These are phyloP conservation scores for Gardenia jasminoides DNA, from an alignment of 257 asterid genomes.

Conservation along the genomic window DNA sequence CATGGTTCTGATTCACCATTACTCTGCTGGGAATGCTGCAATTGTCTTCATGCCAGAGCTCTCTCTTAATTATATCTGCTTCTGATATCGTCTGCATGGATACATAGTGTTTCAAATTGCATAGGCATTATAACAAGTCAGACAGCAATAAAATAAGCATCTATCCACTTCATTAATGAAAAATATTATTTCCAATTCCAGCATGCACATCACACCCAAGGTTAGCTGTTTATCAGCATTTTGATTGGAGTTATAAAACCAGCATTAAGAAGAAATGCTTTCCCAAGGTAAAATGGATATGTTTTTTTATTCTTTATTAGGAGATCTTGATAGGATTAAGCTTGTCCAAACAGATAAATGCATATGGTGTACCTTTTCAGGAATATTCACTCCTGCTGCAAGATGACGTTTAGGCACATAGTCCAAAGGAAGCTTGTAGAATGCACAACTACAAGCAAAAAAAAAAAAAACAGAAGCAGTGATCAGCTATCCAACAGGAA, in stretches of 20 bases:
- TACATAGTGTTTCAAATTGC: too few relatives aligned
- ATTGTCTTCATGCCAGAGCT: slow-evolving; percentile 20
- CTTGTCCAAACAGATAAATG: background rate
- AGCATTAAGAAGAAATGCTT: background rate
- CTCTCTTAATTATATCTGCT: background rate
- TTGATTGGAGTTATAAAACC: background rate
- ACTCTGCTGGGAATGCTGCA: background rate
- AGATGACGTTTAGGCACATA: background rate
- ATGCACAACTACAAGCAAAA: slow-evolving; percentile 5
- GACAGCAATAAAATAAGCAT: too few relatives aligned
- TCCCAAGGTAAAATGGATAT: background rate
- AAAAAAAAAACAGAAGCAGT: background rate
- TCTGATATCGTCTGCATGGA: slow-evolving; percentile 12
- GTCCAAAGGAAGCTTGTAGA: slow-evolving; percentile 7
- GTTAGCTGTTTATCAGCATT: background rate
- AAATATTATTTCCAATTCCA: too few relatives aligned
- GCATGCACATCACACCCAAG: too few relatives aligned
- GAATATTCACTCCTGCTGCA: slow-evolving; percentile 16
- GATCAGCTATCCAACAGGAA: too few relatives aligned
- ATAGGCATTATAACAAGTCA: too few relatives aligned
- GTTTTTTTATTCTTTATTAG: background rate
- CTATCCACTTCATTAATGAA: too few relatives aligned
- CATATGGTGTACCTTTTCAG: slow-evolving; percentile 8
- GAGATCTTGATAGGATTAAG: background rate
- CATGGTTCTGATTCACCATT: background rate